Evolutionary conservation across 225 moss, liverwort and hornwort species (phyloP), one percentile per base, ranked within the genome.

Genomic region (Neckera pumila): DNA sequence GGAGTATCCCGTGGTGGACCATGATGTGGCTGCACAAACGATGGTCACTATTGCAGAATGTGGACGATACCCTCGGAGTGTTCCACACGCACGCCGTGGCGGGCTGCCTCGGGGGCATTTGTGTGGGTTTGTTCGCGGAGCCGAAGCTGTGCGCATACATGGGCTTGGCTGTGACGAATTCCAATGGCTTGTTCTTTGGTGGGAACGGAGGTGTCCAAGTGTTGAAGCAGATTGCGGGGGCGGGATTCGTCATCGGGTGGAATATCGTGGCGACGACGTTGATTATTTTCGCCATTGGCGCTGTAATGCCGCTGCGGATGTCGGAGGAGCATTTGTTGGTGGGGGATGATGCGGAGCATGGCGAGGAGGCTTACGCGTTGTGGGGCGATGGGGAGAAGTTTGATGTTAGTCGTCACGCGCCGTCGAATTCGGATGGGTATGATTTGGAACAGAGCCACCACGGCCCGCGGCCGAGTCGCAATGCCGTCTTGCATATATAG

Each of bases 1-100:
- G 93, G n/a, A 89, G 83, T 60, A 72, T 93, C 9, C 93, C 93
- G 2, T 93, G 93, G 93, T 90, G 89, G 85, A 89, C 89, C 8
- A 93, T 93, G 93, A 93, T 93, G 93, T 89, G 89, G 92, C 42
- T 93, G 57, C 93, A 93, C 84, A 93, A 93, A 88, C 89, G 92
- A 5, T 93, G 92, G 93, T 90, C 86, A 76, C 76, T 93, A 74
- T 64, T 93, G 43, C 90, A 93, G 76, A 89, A 88, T 14, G 92
- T 93, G n/a, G 93, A 93, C 47, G 93, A 93, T 64, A 93, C 93
- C 17, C 88, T 93, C 6, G 93, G 93, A 8, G 93, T 93, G 67
- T 92, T 93, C 51, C 93, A 93, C 70, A 93, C 93, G 18, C 93
- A 93, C 81, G 92, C 92, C 34, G 93, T 93, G 76, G 93, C 92